Conservation (phyloP, 2,329 filamentous ascomycete genomes). For the Trichoderma aggressivum region DNA sequence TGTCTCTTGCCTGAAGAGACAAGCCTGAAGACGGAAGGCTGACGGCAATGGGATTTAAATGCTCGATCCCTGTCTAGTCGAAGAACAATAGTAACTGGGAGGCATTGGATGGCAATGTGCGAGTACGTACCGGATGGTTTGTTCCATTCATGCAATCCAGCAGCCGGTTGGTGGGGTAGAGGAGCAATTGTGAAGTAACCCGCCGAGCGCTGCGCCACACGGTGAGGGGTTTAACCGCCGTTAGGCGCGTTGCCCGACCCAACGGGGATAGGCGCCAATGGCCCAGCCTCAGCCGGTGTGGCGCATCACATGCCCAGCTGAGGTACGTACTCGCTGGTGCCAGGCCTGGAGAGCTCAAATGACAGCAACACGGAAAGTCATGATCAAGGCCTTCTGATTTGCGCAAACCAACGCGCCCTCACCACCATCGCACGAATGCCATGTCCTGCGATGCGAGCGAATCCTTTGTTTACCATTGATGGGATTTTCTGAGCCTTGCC, state of each 20-base stretch:
- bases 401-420: constrained; percentile 5
- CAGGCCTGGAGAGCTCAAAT: background rate
- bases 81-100: constrained; percentile 12
- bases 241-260: background rate
- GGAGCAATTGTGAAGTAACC: background rate
- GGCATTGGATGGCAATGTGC: background rate
- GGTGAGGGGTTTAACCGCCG: constrained; percentile 1
- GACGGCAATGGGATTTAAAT: constrained; percentile 10
- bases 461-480: background rate
- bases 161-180: background rate
- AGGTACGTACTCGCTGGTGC: background rate
- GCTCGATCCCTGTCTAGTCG: background rate
- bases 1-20: background rate
- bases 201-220: constrained; percentile 1
- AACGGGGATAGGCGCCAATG: background rate
- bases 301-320: background rate
- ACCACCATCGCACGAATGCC: background rate
- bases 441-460: constrained; percentile 8
- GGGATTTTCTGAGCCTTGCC: background rate
- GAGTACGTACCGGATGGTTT: background rate
- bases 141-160: background rate
- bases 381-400: constrained; percentile 3
- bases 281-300: constrained; percentile 1
- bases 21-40: background rate
- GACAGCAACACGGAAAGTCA: background rate